phyloP scores from a whole-genome alignment of 2,329 filamentous ascomycete species.

The Gremmenia infestans region DNA sequence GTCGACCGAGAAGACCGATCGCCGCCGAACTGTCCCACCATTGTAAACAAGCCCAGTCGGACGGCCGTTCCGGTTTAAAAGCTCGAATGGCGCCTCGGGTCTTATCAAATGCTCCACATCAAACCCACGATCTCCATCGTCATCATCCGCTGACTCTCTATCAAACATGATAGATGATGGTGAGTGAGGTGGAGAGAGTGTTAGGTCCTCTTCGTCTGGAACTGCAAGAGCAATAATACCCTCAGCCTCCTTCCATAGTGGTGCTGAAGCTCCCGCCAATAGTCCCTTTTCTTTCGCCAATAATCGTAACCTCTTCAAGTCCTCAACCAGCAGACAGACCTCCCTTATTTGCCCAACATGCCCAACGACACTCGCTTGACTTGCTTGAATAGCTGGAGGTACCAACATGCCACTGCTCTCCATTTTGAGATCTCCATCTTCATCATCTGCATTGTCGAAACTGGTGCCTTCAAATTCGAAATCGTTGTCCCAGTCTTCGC shows the following conservation, averaged over 20 bases:
- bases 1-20: constrained; percentile 60
- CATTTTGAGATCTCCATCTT: constrained; percentile 35
- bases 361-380: constrained; percentile 74
- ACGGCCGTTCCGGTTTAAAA: constrained; percentile 20
- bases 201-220: constrained; percentile 55
- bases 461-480: constrained; percentile 60
- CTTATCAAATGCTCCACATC: constrained; percentile 40
- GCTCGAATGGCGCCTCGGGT: constrained; percentile 45
- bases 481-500: constrained; percentile 87
- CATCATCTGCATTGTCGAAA: constrained; percentile 36
- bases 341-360: constrained; percentile 82
- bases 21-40: constrained; percentile 46
- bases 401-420: constrained; percentile 57
- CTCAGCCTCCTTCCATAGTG: constrained; percentile 75
- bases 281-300: constrained; percentile 65
- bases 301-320: constrained; percentile 71
- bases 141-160: constrained; percentile 35
- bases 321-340: constrained; percentile 75
- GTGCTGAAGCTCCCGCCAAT: constrained; percentile 51
- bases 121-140: constrained; percentile 38
- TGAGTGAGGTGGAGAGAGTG: constrained; percentile 26
- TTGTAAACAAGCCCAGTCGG: constrained; percentile 40
- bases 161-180: constrained; percentile 40
- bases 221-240: constrained; percentile 82
- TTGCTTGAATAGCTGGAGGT: constrained; percentile 73